A percentile compares a stretch with the other conserved stretches of the same genome.
These are phyloP conservation scores for Gynochthodes officinalis DNA, from an alignment of 257 asterid genomes.

Conservation along the genomic window DNA sequence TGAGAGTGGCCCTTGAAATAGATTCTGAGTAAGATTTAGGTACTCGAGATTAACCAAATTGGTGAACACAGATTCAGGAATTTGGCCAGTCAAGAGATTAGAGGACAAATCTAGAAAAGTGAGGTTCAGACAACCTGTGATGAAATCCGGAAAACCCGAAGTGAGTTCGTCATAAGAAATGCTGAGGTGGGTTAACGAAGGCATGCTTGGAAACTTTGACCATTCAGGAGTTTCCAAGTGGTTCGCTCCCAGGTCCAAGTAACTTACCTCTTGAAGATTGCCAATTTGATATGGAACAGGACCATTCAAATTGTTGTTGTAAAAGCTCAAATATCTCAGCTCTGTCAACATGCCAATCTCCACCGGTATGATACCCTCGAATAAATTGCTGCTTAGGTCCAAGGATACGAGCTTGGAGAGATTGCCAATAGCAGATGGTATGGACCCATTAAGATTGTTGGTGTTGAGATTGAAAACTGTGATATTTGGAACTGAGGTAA, in stretches of 20 bases:
- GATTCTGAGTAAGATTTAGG: slow-evolving; percentile 45
- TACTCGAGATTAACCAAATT: slow-evolving; percentile 47
- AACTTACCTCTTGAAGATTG: slow-evolving; percentile 46
- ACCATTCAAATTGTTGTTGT: slow-evolving; percentile 51
- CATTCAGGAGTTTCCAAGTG: slow-evolving; percentile 53
- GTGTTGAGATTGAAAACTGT: slow-evolving; percentile 33
- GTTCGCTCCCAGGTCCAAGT: slow-evolving; percentile 68
- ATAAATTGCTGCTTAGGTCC: slow-evolving; percentile 60
- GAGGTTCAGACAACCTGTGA: slow-evolving; percentile 49
- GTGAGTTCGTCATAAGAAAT: slow-evolving; percentile 41
- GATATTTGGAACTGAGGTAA: slow-evolving; percentile 42
- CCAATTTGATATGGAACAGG: slow-evolving; percentile 59
- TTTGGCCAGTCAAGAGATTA: slow-evolving; percentile 49
- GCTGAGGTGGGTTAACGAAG: slow-evolving; percentile 44
- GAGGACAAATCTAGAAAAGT: slow-evolving; percentile 58
- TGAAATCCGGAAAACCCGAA: slow-evolving; percentile 54
- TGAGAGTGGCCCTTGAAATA: slow-evolving; percentile 52
- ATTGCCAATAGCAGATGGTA: slow-evolving; percentile 57
- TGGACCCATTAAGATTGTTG: slow-evolving; percentile 53
- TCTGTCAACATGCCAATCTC: slow-evolving; percentile 57
- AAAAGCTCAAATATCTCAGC: slow-evolving; percentile 45
- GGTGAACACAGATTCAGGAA: slow-evolving; percentile 53
- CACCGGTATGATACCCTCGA: slow-evolving; percentile 43
- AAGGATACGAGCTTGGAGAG: slow-evolving; percentile 42
- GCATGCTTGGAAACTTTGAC: slow-evolving; percentile 53